Conservation (phyloP, 345 rosid genomes). For the Cardiospermum halicacabum region DNA sequence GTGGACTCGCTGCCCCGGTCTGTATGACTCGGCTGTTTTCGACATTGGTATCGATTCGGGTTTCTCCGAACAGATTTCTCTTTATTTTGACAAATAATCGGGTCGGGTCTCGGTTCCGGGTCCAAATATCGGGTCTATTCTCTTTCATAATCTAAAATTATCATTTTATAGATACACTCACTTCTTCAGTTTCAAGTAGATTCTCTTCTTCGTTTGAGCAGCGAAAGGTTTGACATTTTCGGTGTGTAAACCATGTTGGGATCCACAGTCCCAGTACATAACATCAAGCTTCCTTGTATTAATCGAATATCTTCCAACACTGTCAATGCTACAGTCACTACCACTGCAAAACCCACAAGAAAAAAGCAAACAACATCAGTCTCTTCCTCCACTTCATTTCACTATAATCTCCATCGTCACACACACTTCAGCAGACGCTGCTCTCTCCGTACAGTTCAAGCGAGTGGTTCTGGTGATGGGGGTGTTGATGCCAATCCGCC, state of each 20-base stretch:
- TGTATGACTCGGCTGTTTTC: constrained; percentile 17
- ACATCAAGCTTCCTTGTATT: constrained; percentile 27
- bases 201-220: not conserved
- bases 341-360: constrained; percentile 26
- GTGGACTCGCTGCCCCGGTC: constrained; percentile 71
- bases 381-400: constrained; percentile 26
- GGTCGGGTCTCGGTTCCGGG: not conserved
- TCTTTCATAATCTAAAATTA: not conserved
- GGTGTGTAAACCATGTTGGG: not conserved
- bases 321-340: not conserved
- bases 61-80: no score
- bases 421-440: constrained; percentile 14
- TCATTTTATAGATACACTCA: not conserved
- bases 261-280: not conserved
- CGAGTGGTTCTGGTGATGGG: constrained; percentile 30
- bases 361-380: constrained; percentile 22
- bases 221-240: not conserved
- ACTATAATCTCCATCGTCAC: constrained; percentile 14
- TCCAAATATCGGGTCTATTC: not conserved
- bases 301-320: constrained; percentile 23
- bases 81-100: no score
- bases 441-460: constrained; percentile 18
- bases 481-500: constrained; percentile 31
- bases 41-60: no score
- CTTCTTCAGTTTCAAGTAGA: not conserved